phyloP scores from a whole-genome alignment of 2,329 filamentous ascomycete genomes.

The Berkeleyomyces rouxiae region DNA sequence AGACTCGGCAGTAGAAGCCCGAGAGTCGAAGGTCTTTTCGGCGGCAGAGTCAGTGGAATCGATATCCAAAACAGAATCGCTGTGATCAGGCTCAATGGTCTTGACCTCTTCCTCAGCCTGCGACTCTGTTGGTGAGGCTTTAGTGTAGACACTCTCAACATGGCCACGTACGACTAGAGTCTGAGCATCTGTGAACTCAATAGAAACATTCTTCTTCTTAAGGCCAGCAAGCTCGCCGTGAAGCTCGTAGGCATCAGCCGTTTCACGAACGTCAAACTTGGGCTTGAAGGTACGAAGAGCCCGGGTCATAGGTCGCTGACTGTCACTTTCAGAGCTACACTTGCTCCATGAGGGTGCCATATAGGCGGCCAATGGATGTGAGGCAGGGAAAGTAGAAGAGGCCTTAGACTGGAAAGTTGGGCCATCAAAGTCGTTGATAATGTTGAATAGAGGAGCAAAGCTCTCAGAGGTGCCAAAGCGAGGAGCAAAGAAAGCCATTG shows the following conservation, averaged over 20 bases:
- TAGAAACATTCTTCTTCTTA: constrained; percentile 53
- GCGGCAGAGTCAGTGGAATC: constrained; percentile 25
- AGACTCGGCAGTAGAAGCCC: background rate
- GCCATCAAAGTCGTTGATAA: constrained; percentile 44
- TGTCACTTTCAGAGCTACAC: background rate
- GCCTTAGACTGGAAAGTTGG: constrained; percentile 29
- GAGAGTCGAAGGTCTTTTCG: background rate
- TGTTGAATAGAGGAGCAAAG: constrained; percentile 45
- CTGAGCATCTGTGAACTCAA: constrained; percentile 64
- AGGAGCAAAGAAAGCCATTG: constrained; percentile 45
- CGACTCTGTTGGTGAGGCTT: constrained; percentile 17
- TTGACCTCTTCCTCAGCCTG: background rate
- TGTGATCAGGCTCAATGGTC: constrained; percentile 16
- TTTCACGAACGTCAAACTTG: constrained; percentile 64
- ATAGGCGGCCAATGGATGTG: background rate
- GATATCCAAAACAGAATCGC: constrained; percentile 28
- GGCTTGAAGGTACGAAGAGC: constrained; percentile 46
- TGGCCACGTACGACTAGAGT: constrained; percentile 56
- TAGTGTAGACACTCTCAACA: constrained; percentile 45
- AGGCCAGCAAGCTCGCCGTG: constrained; percentile 67
- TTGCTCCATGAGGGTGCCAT: background rate
- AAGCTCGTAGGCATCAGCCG: constrained; percentile 51
- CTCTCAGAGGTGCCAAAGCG: constrained; percentile 33
- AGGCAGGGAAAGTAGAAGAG: background rate
- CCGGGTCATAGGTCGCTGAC: constrained; percentile 12